Base-by-base conservation (phyloP, 805 yeast genomes). In the Zygoascus flipseniorum region DNA sequence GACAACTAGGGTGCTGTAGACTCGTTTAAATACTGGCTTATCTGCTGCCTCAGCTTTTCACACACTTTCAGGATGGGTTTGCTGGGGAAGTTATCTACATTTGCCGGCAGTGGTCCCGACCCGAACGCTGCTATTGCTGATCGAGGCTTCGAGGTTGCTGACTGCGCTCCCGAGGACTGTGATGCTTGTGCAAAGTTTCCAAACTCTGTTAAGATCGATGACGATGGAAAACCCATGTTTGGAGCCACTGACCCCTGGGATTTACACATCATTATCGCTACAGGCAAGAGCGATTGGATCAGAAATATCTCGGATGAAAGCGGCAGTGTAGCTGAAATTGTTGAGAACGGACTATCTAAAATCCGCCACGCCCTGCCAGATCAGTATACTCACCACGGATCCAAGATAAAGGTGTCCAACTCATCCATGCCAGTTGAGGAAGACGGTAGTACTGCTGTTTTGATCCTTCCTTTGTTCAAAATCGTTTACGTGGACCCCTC, bases 261-360 rank as follows among this genome's bases (percentile, higher is more conserved):
- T 2, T 64, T 85, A 23, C 97, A 90, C 60, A 71, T 89, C 20
- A 69, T 92, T 35, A 82, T 90, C 0, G 85, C 96, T 1, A 89
- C 97, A 0, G 95, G 93, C 10, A 82, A 82, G 59, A 65, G 78
- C 0, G 95, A 92, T 68, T 92, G 99, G 99, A 72, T 70, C 14
- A 92, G 80, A 56, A 86, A 86, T 62, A 87, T 96, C 2, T 73
- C 76, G 8, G 72, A 74, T 9, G 78, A 76, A 31, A 20, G 23
- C 14, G 52, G 47, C 18, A 71, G 74, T 11, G 78, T 76, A 51
- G 63, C 23, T 69, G 72, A 47, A 19, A 45, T 42, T 10, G 44
- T 64, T 1, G 57, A 44, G 2, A 28, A 43, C 11, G 43, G 51
- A 2, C 20, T 54, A 28, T 14, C 37, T 8, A 28, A 43, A 13